Evolutionary conservation across 2,329 filamentous ascomycete genomes (phyloP), one percentile per base, ranked within the genome.

Genomic region (Rutstroemia sp.): DNA sequence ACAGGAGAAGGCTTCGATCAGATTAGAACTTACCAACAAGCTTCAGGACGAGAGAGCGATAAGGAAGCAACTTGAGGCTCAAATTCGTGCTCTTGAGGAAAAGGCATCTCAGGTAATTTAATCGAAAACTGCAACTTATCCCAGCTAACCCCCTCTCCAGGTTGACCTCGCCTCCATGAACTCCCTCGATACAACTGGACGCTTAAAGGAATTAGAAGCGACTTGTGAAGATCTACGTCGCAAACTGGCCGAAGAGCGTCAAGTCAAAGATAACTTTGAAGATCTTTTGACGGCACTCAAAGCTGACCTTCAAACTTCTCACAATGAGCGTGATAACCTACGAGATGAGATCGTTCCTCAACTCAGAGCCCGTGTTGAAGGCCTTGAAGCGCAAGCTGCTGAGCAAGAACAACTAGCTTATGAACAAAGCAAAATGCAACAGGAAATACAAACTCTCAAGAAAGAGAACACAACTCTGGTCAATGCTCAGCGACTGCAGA

Each of bases 191-290:
- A 78, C 78, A 23, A 78, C 73, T 58, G 78, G 76, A 25, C 82
- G 87, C 54, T 76, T 94, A 39, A 86, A 82, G 68, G 89, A 96
- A 63, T 78, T 97, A 25, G 91, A 96, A 70, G 77, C 73, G 53
- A 84, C 84, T 0, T 84, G 95, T 61, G 91, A 96, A 63, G 90
- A 95, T 67, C 80, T 92, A 48, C 84, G 87, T 61, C 84, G 92
- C 64, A 87, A 89, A 63, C 77, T 99, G 46, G 78, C 82, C 0
- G 91, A 97, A 68, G 94, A 99, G 73, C 82, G 88, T 56, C 82
- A 89, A 69, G 84, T 88, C 64, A 96, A 95, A 71, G 86, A 89
- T 67, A 96, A 95, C 70, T 95, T 97, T 65, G 91, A 97, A 72
- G 92, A 96, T 69, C 79, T 99, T 45, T 78, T 97, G 46, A 83